Evolutionary conservation across 176 grass and related monocot genomes (phyloP).

Genomic region (Zea mays): DNA sequence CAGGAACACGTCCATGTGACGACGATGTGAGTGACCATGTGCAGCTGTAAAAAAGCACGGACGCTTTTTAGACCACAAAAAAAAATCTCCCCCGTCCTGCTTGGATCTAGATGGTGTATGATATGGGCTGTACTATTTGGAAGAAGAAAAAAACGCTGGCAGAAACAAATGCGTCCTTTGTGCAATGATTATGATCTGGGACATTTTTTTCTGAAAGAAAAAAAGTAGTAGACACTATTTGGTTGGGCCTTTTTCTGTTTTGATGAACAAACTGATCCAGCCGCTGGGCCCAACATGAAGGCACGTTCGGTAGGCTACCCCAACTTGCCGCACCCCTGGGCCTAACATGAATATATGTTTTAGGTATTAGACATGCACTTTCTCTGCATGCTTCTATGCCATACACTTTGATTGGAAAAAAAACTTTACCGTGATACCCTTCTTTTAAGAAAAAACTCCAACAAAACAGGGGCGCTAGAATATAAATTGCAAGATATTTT

Average conservation of each 20-base stretch:
- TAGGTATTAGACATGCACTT: too few species aligned
- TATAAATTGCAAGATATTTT: too few species aligned
- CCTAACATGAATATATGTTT: too few species aligned
- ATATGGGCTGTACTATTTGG: neutral
- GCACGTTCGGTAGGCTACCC: too few species aligned
- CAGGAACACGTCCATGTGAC: constrained; percentile 22
- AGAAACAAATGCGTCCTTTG: constrained; percentile 20
- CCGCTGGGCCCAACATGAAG: neutral
- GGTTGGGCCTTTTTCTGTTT: constrained; percentile 14
- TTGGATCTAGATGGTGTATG: constrained; percentile 1
- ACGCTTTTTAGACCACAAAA: constrained; percentile 36
- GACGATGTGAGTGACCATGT: constrained; percentile 26
- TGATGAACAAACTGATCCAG: constrained; percentile 13
- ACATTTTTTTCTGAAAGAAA: neutral
- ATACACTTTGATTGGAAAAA: too few species aligned
- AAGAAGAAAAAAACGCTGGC: constrained; percentile 1
- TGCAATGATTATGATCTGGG: neutral
- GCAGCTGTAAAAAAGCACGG: constrained; percentile 42
- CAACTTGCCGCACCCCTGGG: too few species aligned
- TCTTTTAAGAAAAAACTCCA: too few species aligned
- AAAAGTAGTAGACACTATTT: neutral
- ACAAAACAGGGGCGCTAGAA: too few species aligned
- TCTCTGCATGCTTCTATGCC: too few species aligned
- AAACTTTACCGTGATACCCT: too few species aligned
- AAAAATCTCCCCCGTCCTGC: neutral